Percentiles rank a stretch among this genome's conserved stretches.
Evolutionary conservation across 352 stramenopile genomes (phyloP).

Genomic region (Thraustochytrium sp.): DNA sequence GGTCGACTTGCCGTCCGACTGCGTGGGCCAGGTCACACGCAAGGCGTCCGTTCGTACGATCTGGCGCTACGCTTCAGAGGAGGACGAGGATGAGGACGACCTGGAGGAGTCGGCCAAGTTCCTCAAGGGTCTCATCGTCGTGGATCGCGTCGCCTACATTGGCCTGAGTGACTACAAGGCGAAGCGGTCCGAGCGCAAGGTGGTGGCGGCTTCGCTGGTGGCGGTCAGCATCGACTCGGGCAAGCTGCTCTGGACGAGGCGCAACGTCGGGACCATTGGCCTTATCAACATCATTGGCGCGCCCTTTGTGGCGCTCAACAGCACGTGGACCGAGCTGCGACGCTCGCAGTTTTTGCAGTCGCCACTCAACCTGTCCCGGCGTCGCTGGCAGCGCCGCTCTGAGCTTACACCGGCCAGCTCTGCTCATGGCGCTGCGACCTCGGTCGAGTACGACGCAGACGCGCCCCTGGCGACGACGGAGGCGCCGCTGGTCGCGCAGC

Average conservation of each 20-base stretch:
- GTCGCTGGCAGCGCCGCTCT: no score
- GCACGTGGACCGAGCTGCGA: background rate
- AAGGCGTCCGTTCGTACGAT: background rate
- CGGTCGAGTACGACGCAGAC: no score
- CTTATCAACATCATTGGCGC: slow-evolving; percentile 36
- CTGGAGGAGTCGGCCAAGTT: background rate
- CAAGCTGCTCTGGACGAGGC: background rate
- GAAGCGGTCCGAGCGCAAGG: background rate
- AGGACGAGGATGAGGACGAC: background rate
- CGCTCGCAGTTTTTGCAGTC: background rate
- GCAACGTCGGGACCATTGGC: background rate
- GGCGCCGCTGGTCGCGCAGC: no score
- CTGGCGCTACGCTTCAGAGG: background rate
- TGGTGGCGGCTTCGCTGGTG: background rate
- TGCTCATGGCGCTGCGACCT: no score
- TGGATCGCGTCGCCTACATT: slow-evolving; percentile 34
- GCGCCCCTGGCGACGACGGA: no score
- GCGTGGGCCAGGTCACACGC: background rate
- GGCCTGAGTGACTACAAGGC: slow-evolving; percentile 23
- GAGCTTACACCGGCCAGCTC: no score
- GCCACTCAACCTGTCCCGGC: background rate
- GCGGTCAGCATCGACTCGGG: slow-evolving; percentile 25
- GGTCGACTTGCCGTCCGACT: background rate
- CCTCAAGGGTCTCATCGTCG: slow-evolving; percentile 34
- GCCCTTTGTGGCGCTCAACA: background rate